phyloP scores from a whole-genome alignment of 129 eudicot genomes.

The Centrapalus pauciflorus region DNA sequence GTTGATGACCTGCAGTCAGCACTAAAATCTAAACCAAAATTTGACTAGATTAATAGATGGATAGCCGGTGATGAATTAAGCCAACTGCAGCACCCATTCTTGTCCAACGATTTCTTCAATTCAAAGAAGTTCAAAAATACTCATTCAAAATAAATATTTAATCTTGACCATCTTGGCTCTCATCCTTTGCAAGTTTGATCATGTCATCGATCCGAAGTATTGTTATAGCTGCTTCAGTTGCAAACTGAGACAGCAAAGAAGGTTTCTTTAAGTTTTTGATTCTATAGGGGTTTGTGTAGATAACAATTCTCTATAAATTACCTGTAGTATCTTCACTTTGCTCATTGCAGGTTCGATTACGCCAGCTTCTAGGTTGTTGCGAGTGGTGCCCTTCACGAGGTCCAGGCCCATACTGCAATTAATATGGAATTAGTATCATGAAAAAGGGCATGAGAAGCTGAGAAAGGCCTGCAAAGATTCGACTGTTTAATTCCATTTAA shows the following conservation, averaged over 20 bases:
- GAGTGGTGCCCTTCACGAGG: conserved; percentile 71
- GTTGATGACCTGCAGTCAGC: too few species aligned
- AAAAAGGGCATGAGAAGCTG: too few species aligned
- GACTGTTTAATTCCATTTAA: too few species aligned
- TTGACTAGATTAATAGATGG: too few species aligned
- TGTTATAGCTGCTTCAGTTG: conserved; percentile 96
- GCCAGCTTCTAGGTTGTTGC: conserved; percentile 97
- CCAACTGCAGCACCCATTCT: too few species aligned
- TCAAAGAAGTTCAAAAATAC: too few species aligned
- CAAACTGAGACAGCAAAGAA: conserved; percentile 52
- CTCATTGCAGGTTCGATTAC: conserved; percentile 99
- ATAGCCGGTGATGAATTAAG: too few species aligned
- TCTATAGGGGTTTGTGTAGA: neutral
- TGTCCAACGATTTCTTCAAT: too few species aligned
- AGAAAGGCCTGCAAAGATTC: too few species aligned
- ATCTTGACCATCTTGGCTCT: conserved; percentile 67
- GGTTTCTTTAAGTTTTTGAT: neutral
- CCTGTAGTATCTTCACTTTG: conserved; percentile 96
- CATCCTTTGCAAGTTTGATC: conserved; percentile 85
- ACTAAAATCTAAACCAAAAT: too few species aligned
- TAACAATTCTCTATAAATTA: conserved; percentile 11
- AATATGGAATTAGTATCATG: neutral
- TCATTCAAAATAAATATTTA: neutral
- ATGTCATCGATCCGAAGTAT: conserved; percentile 94
- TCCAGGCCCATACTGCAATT: conserved; percentile 84